phyloP scores from a whole-genome alignment of 2,329 filamentous ascomycete species.

The Paracoccidioides brasiliensis region DNA sequence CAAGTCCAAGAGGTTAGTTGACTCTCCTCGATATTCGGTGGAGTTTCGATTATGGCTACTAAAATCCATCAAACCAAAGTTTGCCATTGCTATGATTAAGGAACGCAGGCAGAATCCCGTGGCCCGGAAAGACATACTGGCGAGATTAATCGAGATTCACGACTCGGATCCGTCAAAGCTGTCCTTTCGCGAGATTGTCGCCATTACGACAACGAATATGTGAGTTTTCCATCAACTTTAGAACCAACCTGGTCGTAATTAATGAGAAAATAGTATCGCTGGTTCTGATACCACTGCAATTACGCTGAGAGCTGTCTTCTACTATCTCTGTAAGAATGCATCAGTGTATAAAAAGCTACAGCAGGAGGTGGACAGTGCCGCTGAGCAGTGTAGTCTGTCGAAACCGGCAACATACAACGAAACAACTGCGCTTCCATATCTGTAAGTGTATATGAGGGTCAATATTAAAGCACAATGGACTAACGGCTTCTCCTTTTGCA shows the following conservation, averaged over 20 bases:
- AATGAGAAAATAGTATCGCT: conserved; percentile 31
- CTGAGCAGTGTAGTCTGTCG: neutral
- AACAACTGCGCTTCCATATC: neutral
- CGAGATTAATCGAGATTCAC: neutral
- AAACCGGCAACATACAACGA: neutral
- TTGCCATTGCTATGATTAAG: neutral
- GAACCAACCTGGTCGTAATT: neutral
- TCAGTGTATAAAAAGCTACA: conserved; percentile 21
- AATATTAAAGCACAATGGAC: neutral
- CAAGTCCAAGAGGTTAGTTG: neutral
- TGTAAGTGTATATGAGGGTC: neutral
- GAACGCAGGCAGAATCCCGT: neutral
- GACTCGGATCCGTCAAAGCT: neutral
- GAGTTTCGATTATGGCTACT: neutral
- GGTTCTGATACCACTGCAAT: conserved; percentile 13
- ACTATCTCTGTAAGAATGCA: conserved; percentile 10
- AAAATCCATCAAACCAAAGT: neutral
- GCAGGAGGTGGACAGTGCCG: neutral
- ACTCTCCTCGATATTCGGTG: neutral
- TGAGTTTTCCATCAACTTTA: neutral
- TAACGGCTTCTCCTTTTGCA: neutral
- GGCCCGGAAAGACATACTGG: neutral
- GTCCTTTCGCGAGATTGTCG: neutral
- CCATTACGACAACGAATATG: neutral
- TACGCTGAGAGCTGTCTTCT: conserved; percentile 7